Evolutionary conservation across 352 stramenopile genomes (phyloP).

Genomic region (Globisporangium parvum): DNA sequence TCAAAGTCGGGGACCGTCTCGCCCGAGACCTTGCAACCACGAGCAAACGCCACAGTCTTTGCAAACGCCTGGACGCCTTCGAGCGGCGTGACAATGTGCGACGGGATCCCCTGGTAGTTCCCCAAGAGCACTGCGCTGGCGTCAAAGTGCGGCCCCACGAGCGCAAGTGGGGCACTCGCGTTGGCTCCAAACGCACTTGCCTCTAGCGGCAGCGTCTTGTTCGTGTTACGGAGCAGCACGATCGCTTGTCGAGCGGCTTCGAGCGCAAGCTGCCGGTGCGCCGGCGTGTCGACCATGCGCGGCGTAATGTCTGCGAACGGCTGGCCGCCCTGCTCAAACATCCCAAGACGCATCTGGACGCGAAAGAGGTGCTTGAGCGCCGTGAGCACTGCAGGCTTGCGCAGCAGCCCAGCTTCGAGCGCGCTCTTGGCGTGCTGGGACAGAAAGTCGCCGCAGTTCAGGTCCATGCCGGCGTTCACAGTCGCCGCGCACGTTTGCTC

Average conservation of each 20-base stretch:
- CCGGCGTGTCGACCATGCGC: slow-evolving; percentile 41
- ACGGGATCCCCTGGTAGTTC: slow-evolving; percentile 69
- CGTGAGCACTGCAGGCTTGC: slow-evolving; percentile 43
- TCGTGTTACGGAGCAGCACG: slow-evolving; percentile 89
- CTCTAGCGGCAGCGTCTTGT: slow-evolving; percentile 49
- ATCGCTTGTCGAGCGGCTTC: slow-evolving; percentile 70
- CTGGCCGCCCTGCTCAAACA: slow-evolving; percentile 80
- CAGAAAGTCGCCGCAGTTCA: slow-evolving; percentile 83
- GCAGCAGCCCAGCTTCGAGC: slow-evolving; percentile 55
- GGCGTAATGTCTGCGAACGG: slow-evolving; percentile 53
- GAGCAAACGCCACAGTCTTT: slow-evolving; percentile 25
- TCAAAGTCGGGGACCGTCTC: slow-evolving; percentile 44
- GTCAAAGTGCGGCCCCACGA: slow-evolving; percentile 81
- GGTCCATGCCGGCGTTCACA: slow-evolving; percentile 69
- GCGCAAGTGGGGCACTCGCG: slow-evolving; percentile 24
- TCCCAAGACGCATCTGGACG: slow-evolving; percentile 84
- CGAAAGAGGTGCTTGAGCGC: slow-evolving; percentile 78
- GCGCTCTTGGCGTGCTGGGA: slow-evolving; percentile 53
- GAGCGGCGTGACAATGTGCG: slow-evolving; percentile 55
- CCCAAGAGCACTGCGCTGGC: slow-evolving; percentile 47
- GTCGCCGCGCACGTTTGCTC: slow-evolving; percentile 46
- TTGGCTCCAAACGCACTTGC: slow-evolving; percentile 8
- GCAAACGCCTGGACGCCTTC: slow-evolving; percentile 30
- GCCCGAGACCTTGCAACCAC: slow-evolving; percentile 53
- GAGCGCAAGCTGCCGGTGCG: slow-evolving; percentile 46